Evolutionary conservation across 768 basidiomycete genomes (phyloP).

Genomic region (Chlorophyllum brunneum): DNA sequence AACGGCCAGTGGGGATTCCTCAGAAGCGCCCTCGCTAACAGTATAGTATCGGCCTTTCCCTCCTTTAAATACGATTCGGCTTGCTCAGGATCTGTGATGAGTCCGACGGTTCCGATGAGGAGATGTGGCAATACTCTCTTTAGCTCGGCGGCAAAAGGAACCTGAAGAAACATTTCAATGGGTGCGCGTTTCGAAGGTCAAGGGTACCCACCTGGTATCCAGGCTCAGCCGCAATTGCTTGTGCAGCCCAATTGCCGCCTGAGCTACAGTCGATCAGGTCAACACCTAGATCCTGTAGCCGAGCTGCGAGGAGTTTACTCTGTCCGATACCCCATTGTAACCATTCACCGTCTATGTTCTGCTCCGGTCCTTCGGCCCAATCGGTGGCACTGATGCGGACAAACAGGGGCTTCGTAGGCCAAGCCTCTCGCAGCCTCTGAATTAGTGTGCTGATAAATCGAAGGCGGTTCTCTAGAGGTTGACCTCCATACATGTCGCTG

Average conservation of each 20-base stretch:
- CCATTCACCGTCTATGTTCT: slow-evolving; percentile 52
- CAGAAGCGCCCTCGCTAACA: slow-evolving; percentile 64
- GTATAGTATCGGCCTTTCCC: slow-evolving; percentile 66
- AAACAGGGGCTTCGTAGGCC: slow-evolving; percentile 69
- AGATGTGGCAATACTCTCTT: slow-evolving; percentile 57
- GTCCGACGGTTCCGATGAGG: slow-evolving; percentile 63
- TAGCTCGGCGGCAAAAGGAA: slow-evolving; percentile 63
- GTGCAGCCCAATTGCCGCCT: slow-evolving; percentile 61
- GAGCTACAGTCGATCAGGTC: slow-evolving; percentile 75
- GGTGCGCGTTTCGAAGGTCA: background rate
- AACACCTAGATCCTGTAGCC: slow-evolving; percentile 57
- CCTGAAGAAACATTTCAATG: slow-evolving; percentile 32
- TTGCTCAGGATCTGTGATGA: slow-evolving; percentile 57
- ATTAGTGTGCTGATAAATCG: slow-evolving; percentile 62
- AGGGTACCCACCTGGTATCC: slow-evolving; percentile 54
- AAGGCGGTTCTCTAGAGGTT: slow-evolving; percentile 64
- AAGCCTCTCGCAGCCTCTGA: slow-evolving; percentile 46
- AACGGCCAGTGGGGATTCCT: slow-evolving; percentile 65
- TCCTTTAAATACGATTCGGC: slow-evolving; percentile 58
- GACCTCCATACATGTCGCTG: slow-evolving; percentile 69
- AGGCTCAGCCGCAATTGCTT: slow-evolving; percentile 52
- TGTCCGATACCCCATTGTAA: slow-evolving; percentile 78
- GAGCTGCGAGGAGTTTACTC: slow-evolving; percentile 52
- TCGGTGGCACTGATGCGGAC: slow-evolving; percentile 66
- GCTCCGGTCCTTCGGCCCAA: slow-evolving; percentile 58